Evolutionary conservation across 2,329 filamentous ascomycete species (phyloP).

Genomic region (Raffaelea albimanens): DNA sequence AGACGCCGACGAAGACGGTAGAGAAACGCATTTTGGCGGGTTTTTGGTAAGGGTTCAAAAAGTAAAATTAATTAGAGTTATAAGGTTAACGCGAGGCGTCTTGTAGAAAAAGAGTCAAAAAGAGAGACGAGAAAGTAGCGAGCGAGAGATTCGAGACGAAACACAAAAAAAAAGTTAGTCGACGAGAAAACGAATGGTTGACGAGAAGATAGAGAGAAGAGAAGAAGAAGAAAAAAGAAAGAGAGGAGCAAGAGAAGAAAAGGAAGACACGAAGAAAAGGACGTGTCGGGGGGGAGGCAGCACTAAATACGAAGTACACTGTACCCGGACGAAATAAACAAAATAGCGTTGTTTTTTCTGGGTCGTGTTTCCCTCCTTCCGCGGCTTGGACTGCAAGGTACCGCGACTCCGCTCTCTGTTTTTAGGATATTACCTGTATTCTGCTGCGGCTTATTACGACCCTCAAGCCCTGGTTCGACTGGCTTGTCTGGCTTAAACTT

Average conservation of each 20-base stretch:
- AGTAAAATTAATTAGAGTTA: background rate
- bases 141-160: background rate
- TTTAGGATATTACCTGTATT: too few relatives aligned
- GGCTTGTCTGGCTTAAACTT: too few relatives aligned
- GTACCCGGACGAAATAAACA: background rate
- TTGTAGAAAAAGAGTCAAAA: background rate
- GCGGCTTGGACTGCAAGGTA: too few relatives aligned
- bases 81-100: background rate
- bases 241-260: background rate
- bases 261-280: background rate
- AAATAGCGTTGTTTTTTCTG: background rate
- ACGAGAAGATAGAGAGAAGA: background rate
- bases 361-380: too few relatives aligned
- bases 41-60: background rate
- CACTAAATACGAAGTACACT: background rate
- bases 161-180: constrained; percentile 1
- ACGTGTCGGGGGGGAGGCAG: background rate
- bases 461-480: too few relatives aligned
- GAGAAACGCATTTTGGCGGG: constrained; percentile 47
- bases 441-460: too few relatives aligned
- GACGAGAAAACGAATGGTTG: background rate
- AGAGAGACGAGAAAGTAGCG: background rate
- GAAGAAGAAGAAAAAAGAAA: background rate
- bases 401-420: too few relatives aligned
- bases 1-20: constrained; percentile 36